These are phyloP conservation scores for Talaromyces trachyspermus DNA, from an alignment of 495 filamentous ascomycete genomes.

Conservation along the genomic window DNA sequence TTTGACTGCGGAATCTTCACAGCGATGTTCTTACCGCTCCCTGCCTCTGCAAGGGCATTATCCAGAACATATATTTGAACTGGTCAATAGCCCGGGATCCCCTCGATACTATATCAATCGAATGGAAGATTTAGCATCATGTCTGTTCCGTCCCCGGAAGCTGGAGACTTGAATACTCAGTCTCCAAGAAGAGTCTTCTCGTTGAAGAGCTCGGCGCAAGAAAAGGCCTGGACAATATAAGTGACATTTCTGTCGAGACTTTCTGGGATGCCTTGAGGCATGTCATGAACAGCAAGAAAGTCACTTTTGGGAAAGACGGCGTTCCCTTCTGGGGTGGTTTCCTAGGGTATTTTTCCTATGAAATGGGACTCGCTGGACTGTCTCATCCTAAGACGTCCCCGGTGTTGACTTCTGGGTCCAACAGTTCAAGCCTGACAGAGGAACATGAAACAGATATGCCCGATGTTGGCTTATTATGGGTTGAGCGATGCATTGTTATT, in stretches of 20 bases:
- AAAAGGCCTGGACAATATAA: not conserved
- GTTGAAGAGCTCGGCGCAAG: slow-evolving; percentile 16
- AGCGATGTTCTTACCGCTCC: slow-evolving; percentile 20
- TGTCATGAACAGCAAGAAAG: slow-evolving; percentile 48
- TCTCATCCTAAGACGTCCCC: slow-evolving; percentile 21
- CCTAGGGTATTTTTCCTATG: slow-evolving; percentile 85
- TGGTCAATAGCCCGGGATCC: slow-evolving; percentile 28
- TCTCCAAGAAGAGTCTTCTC: slow-evolving; percentile 16
- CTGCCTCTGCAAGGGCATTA: slow-evolving; percentile 15
- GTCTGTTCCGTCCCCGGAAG: slow-evolving; percentile 33
- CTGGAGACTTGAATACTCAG: slow-evolving; percentile 38
- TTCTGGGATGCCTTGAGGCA: slow-evolving; percentile 37
- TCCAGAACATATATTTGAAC: slow-evolving; percentile 29
- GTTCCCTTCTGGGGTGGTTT: slow-evolving; percentile 82
- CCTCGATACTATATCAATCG: slow-evolving; percentile 37
- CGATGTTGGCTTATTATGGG: slow-evolving; percentile 71
- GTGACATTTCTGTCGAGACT: slow-evolving; percentile 21
- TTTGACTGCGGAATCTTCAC: slow-evolving; percentile 28
- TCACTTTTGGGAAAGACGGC: slow-evolving; percentile 29
- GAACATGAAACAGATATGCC: slow-evolving; percentile 41
- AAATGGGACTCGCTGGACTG: slow-evolving; percentile 60
- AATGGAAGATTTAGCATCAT: slow-evolving; percentile 35
- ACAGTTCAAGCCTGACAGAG: slow-evolving; percentile 7
- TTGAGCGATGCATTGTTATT: slow-evolving; percentile 72
- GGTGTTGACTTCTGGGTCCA: not conserved